Evolutionary conservation across 768 basidiomycete species (phyloP).

Genomic region (Exidia glandulosa): DNA sequence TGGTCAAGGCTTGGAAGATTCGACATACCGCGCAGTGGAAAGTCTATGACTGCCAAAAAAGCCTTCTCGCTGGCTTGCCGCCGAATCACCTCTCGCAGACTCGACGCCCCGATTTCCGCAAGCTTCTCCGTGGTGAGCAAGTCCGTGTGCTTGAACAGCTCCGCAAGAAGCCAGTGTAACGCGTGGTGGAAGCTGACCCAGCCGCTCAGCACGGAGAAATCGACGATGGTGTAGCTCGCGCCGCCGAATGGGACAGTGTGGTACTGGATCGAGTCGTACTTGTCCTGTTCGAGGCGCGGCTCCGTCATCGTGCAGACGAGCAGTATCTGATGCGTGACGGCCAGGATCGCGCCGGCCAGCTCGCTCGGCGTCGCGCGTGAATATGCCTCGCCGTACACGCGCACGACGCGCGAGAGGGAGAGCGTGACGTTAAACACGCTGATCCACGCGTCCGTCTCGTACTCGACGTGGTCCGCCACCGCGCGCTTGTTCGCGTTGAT

Average conservation of each 20-base stretch:
- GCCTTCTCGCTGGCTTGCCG: conserved; percentile 54
- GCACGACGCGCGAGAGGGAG: conserved; percentile 78
- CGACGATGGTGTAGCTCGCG: conserved; percentile 45
- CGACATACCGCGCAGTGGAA: conserved; percentile 70
- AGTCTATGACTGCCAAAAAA: conserved; percentile 72
- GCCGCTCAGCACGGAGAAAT: conserved; percentile 69
- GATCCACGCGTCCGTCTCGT: conserved; percentile 95
- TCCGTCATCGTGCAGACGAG: conserved; percentile 59
- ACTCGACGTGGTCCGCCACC: conserved; percentile 77
- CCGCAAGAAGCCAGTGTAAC: conserved; percentile 81
- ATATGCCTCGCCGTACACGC: conserved; percentile 81
- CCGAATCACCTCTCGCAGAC: conserved; percentile 42
- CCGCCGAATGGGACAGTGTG: conserved; percentile 60
- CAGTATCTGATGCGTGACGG: conserved; percentile 61
- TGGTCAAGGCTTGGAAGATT: not conserved
- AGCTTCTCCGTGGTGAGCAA: conserved; percentile 47
- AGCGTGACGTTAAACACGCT: conserved; percentile 92
- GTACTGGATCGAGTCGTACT: conserved; percentile 51
- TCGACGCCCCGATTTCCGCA: conserved; percentile 37
- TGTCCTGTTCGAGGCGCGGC: conserved; percentile 53
- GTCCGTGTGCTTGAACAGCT: conserved; percentile 75
- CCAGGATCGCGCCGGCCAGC: conserved; percentile 54
- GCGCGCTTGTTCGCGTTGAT: conserved; percentile 86
- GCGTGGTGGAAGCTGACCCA: conserved; percentile 93
- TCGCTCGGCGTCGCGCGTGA: conserved; percentile 43